Base-by-base conservation (phyloP, 352 stramenopile genomes). In the Phytophthora capsici region DNA sequence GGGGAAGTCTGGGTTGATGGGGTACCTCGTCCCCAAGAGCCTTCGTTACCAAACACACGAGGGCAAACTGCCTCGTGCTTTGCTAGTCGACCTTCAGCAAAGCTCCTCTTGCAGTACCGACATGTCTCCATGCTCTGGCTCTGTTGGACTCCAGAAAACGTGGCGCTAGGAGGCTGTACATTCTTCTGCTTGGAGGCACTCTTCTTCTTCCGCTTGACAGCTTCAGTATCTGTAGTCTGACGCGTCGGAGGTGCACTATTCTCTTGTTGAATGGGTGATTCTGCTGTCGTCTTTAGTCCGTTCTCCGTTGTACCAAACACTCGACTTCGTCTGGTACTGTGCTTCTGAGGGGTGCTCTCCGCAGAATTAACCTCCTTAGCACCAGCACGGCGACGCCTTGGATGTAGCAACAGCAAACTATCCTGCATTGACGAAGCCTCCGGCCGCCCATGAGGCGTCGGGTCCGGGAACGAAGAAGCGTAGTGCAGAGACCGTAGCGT, bases 41-140 rank as follows among this genome's bases (percentile, higher is more conserved):
- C 75, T 73, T 95, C 84, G 26, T 78, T 85, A 8, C 87, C 87
- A 50, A 95, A 94, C 8, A 94, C 84, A 16, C 85, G 82, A 1
- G 79, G 85, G 51, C 88, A 95, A 4, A 94, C 84, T 20, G 75
- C 78, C 64, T 95, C 88, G 49, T 95, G 88, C 65, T 95, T 95
- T 3, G 75, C 80, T 9, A 95, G 69, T 1, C 86, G 73, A 2
- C 88, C 88, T 76, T 93, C 80, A 10, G 88, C 88, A 61, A 95
- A 95, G 58, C 81, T 93, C 6, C 86, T 81, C 7, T 60, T 64
- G 48, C 88, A 95, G 63, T 93, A 91, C 5, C 81, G 78, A 61
- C 88, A 95, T 14, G 77, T 93, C 65, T 95, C 86, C 30, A 61
- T 74, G 16, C 77, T 60, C 28, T 79, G 65, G 19, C 28, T 50